phyloP scores from a whole-genome alignment of 1,284 basidiomycete genomes.

The Caloboletus firmus region DNA sequence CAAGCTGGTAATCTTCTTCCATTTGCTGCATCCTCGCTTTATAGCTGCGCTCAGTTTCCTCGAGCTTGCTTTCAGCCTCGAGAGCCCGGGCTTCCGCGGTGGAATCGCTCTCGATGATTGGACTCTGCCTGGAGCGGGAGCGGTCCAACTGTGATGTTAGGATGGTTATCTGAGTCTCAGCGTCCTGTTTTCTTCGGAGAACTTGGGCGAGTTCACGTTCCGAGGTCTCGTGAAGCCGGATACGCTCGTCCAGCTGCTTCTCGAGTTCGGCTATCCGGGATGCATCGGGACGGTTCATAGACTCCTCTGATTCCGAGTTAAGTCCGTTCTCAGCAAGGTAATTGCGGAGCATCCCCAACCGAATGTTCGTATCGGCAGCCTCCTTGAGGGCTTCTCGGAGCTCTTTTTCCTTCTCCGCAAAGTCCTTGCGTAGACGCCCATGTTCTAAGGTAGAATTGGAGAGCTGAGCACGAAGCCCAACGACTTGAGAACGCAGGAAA shows the following conservation, averaged over 20 bases:
- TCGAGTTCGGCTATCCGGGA: conserved; percentile 72
- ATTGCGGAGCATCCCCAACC: conserved; percentile 79
- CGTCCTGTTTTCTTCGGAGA: conserved; percentile 67
- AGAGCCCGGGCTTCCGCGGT: conserved; percentile 57
- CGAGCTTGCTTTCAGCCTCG: conserved; percentile 72
- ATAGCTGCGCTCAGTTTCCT: conserved; percentile 77
- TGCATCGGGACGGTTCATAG: conserved; percentile 43
- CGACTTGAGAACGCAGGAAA: conserved; percentile 74
- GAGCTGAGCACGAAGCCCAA: conserved; percentile 77
- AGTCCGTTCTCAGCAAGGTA: conserved; percentile 90
- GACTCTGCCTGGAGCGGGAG: conserved; percentile 55
- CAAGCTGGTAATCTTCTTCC: conserved; percentile 94
- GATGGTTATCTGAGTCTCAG: conserved; percentile 65
- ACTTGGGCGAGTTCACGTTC: conserved; percentile 69
- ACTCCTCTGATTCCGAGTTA: conserved; percentile 64
- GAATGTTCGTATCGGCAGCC: conserved; percentile 72
- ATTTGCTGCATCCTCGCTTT: conserved; percentile 79
- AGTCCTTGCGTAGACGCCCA: conserved; percentile 69
- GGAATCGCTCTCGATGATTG: conserved; percentile 39
- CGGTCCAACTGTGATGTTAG: conserved; percentile 68
- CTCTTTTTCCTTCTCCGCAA: conserved; percentile 68
- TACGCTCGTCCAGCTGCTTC: conserved; percentile 69
- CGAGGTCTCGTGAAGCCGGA: conserved; percentile 69
- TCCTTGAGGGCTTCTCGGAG: conserved; percentile 68
- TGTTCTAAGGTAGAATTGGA: conserved; percentile 71